Conservation (phyloP, 73 alveolate species). For the Tetrahymena borealis region DNA sequence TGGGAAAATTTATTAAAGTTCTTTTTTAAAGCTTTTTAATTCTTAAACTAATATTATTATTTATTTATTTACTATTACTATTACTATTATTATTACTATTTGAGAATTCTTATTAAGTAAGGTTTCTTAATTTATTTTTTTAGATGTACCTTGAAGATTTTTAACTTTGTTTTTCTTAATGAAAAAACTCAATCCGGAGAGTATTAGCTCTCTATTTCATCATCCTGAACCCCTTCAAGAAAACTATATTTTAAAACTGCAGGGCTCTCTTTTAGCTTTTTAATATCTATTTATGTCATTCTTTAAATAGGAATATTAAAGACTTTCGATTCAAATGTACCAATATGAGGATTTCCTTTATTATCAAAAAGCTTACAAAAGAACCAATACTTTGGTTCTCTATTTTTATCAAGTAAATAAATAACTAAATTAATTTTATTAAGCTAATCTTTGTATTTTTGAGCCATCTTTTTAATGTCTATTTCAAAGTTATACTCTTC, state of each 20-base stretch:
- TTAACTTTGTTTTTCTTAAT: no score
- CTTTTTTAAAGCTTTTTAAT: no score
- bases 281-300: background rate
- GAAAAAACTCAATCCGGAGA: conserved; percentile 1
- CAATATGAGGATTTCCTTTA: background rate
- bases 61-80: no score
- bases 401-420: background rate
- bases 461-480: background rate
- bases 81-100: no score
- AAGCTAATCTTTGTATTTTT: background rate
- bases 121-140: no score
- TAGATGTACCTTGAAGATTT: no score
- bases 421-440: background rate
- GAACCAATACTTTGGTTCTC: background rate
- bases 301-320: background rate
- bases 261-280: background rate
- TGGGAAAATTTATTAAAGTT: no score
- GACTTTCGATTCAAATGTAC: background rate
- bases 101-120: no score
- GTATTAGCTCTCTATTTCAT: background rate
- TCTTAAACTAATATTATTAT: no score
- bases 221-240: background rate
- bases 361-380: background rate
- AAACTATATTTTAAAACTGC: background rate
- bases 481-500: background rate